Evolutionary conservation across 2,329 filamentous ascomycete species (phyloP), one percentile per base, ranked within the genome.

Genomic region (Fusarium goolgardi): DNA sequence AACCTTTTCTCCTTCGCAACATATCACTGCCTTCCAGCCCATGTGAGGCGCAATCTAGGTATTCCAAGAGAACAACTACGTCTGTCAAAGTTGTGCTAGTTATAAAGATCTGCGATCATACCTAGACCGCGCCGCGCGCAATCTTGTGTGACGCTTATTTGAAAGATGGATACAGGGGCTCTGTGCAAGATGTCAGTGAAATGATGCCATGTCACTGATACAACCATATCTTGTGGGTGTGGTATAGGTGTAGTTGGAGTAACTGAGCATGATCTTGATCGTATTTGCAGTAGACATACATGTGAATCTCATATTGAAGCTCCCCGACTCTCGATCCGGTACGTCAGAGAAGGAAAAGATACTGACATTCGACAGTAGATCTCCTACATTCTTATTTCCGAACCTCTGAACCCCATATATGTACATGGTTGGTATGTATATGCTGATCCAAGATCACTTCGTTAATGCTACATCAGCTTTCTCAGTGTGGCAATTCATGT

Each of bases 71-170:
- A 18, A 34, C 5, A 23, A 20, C 18, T 4, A 5, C 9, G 20
- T 34, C 13, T 47, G 18, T 10, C 87, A 86, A 3, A 91, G 82
- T 71, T 87, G 88, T 27, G 88, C 84, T 78, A 88, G 89, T 85
- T 86, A 74, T 91, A 88, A 0, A 88, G 88, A 75, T 90, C 90
- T 43, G 87, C 90, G 55, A 91, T 73, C 16, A 91, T 81, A 66
- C 90, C 91, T 23, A 87, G 78, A 53, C 89, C 90, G 88, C 78
- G 54, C 88, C 89, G 63, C 90, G 89, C 16, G 88, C 87, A 45
- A 90, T 84, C 4, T 87, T 88, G 86, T 91, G 74, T 91, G 88
- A 69, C 85, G 87, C 65, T 91, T 87, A 25, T 82, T 83, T 83
- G 86, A 88, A 0, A 91, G 82, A 5, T 88, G 86, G 15, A 84